Base-by-base conservation (phyloP, 1,139 yeast species). In the Yamadazyma atmosphaerica region DNA sequence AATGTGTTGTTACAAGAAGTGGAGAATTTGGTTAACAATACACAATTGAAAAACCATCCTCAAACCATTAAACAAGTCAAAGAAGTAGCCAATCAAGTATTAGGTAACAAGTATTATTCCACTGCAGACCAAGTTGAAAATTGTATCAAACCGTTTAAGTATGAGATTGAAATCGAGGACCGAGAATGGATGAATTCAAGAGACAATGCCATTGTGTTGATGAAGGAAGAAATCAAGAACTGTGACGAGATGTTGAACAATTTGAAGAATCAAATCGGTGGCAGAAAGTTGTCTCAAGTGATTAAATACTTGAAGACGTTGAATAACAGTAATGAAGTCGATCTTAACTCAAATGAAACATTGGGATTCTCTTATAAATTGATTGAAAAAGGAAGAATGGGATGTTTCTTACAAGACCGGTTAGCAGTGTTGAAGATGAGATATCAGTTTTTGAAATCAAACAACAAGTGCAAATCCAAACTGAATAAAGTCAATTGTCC, bases 51-150 rank as follows among this genome's bases (percentile, higher is more conserved):
- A 45, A 83, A 81, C 46, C 98, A 92, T 55, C 95, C 95, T 8
- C 70, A 85, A 65, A 95, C 96, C 1, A 80, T 81, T 48, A 77
- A 80, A 29, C 83, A 89, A 4, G 92, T 94, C 17, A 78, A 77
- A 39, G 95, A 89, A 33, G 95, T 97, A 1, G 95, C 96, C 0
- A 76, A 79, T 30, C 70, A 82, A 16, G 96, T 94, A 2, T 68
- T 94, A 45, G 80, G 83, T 45, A 68, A 86, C 27, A 80, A 92
- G 47, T 92, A 79, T 57, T 88, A 84, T 49, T 84, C 96, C 1
- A 92, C 98, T 0, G 95, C 98, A 0, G 98, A 94, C 58, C 98
- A 94, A 59, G 98, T 94, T 12, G 99, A 94, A 56, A 94, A 92
- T 61, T 90, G 98, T 65, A 90, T 94, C 55, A 94, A 94, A 60